phyloP scores from a whole-genome alignment of 1,139 yeast species.

The Ogataea hybrid region DNA sequence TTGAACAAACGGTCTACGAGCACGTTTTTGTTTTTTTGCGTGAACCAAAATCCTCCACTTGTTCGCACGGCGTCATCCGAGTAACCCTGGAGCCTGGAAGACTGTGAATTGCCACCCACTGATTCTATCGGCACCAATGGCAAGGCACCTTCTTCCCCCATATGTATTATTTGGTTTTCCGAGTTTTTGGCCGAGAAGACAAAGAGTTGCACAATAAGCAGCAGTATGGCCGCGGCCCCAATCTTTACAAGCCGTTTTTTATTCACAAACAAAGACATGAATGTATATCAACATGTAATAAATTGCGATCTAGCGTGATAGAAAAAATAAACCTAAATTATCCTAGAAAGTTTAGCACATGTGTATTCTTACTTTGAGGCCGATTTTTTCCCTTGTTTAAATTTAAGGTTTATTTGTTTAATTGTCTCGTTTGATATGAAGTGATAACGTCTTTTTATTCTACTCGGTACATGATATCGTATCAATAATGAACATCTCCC shows the following conservation, averaged over 20 bases:
- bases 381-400: background rate
- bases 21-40: constrained; percentile 16
- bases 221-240: background rate
- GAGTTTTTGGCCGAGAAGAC: background rate
- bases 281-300: background rate
- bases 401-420: too few relatives aligned
- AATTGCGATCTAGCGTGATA: too few relatives aligned
- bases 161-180: background rate
- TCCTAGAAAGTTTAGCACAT: background rate
- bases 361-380: too few relatives aligned
- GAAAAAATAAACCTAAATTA: too few relatives aligned
- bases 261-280: background rate
- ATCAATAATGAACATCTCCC: constrained; percentile 5
- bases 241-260: constrained; percentile 3
- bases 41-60: background rate
- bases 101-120: too few relatives aligned
- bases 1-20: constrained; percentile 23
- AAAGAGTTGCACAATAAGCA: background rate
- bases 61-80: constrained; percentile 1
- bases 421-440: too few relatives aligned
- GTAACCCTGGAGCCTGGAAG: background rate
- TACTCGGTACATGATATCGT: background rate
- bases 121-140: background rate
- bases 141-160: background rate
- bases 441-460: background rate